Base-by-base conservation (phyloP, 768 basidiomycete species). In the Termitomyces sp. region DNA sequence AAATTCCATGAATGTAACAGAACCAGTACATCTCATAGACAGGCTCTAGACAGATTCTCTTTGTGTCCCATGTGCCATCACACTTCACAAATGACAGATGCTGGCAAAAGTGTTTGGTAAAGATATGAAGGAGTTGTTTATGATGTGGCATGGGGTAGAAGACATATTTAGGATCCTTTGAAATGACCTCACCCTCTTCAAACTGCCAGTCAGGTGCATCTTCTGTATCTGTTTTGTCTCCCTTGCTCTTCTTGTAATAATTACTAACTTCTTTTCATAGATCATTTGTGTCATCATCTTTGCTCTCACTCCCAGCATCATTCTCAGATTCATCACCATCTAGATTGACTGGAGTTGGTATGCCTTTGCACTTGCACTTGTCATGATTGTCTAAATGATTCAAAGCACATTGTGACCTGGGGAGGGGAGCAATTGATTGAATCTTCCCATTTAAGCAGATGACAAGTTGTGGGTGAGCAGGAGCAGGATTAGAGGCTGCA, bases 71-170 rank as follows among this genome's bases (percentile, higher is more conserved):
- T n/a, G n/a, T n/a, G n/a, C n/a, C n/a, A n/a, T n/a, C n/a, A n/a
- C n/a, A n/a, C n/a, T n/a, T n/a, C 3, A 20, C 43, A 26, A 44
- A 24, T 22, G 20, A 8, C 20, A 7, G 20, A 44, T 44, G 43
- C 22, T 44, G 43, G 13, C 43, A 44, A 14, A 24, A 44, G 13
- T 44, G 43, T 22, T 65, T 65, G 1, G 67, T 67, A 44, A 71
- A 71, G 0, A 72, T 22, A 4, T 61, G 65, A 1, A 72, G 60
- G 7, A 72, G 20, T 9, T 59, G 59, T 24, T 62, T 47, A 4
- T 67, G 60, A 51, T 74, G 72, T 0, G 63, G 54, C 0, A 64
- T 62, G 2, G 73, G 73, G 55, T 71, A 73, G 46, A 74, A 74
- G 0, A 58, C 45, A 49, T 71, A 71, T 9, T 47, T 18, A 1